These are phyloP conservation scores for Rhizomucor miehei DNA, from an alignment of 371 early-diverging fungal genomes.

Conservation along the genomic window DNA sequence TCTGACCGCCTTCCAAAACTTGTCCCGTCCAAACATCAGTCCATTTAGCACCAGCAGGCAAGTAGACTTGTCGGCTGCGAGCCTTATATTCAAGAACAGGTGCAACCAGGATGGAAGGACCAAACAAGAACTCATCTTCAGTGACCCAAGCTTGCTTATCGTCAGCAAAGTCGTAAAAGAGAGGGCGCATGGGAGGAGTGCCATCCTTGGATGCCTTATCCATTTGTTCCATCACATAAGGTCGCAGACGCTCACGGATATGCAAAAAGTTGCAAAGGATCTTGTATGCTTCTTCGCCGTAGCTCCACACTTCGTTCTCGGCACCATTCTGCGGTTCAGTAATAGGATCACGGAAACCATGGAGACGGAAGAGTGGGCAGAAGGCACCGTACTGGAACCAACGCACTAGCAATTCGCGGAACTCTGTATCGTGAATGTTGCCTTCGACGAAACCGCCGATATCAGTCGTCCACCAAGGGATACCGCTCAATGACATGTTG, in stretches of 20 bases:
- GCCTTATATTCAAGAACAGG: conserved; percentile 32
- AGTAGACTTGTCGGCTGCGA: conserved; percentile 37
- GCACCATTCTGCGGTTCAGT: conserved; percentile 14
- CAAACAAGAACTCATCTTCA: conserved; percentile 37
- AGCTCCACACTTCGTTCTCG: conserved; percentile 15
- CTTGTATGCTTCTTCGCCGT: conserved; percentile 15
- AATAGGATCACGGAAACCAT: conserved; percentile 18
- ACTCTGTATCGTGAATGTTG: conserved; percentile 16
- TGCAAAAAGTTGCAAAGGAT: conserved; percentile 15
- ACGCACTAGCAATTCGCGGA: conserved; percentile 14
- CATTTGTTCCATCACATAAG: conserved; percentile 17
- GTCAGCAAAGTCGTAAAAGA: conserved; percentile 43
- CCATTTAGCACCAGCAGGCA: conserved; percentile 36
- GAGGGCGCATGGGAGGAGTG: conserved; percentile 47
- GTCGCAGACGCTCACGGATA: conserved; percentile 14
- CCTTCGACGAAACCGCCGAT: conserved; percentile 23
- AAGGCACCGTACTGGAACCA: conserved; percentile 24
- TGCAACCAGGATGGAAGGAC: conserved; percentile 35
- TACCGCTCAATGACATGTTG: conserved; percentile 17
- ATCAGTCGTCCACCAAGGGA: conserved; percentile 22
- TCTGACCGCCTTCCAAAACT: conserved; percentile 29
- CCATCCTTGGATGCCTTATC: conserved; percentile 25
- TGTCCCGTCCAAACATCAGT: conserved; percentile 41
- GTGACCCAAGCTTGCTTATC: conserved; percentile 26
- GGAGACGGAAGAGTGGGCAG: conserved; percentile 20